A percentile compares a stretch with the other conserved stretches of the same genome.
These are phyloP conservation scores for Verticillium tricorpus DNA, from an alignment of 2,329 filamentous ascomycete species.

Conservation along the genomic window DNA sequence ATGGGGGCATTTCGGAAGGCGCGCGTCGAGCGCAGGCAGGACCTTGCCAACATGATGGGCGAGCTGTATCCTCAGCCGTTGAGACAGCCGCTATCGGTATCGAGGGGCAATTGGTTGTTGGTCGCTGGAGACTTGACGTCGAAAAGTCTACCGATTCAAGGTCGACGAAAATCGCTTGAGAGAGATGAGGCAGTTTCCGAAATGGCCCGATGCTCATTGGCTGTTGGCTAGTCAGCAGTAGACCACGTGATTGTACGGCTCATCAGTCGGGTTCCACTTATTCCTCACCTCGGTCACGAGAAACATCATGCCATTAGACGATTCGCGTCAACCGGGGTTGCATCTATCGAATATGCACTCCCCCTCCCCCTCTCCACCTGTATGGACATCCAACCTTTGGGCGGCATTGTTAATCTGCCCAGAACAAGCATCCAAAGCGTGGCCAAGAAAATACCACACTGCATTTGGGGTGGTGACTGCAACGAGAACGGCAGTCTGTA, in stretches of 20 bases:
- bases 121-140: conserved; percentile 18
- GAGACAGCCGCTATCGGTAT: conserved; percentile 23
- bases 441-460: too few relatives aligned
- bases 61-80: conserved; percentile 35
- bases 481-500: too few relatives aligned
- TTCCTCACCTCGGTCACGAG: neutral
- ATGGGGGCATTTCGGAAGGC: conserved; percentile 72
- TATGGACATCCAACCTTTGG: neutral
- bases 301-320: neutral
- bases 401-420: too few relatives aligned
- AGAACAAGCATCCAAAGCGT: too few relatives aligned
- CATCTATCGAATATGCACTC: neutral
- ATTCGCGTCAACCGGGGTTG: neutral
- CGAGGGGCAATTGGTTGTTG: conserved; percentile 31
- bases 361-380: too few relatives aligned
- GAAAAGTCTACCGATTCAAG: conserved; percentile 31
- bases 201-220: conserved; percentile 40
- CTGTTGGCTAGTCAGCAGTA: conserved; percentile 1
- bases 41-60: conserved; percentile 87
- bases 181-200: conserved; percentile 24
- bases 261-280: neutral
- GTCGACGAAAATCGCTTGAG: conserved; percentile 1
- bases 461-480: too few relatives aligned
- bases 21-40: conserved; percentile 84
- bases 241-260: neutral